Evolutionary conservation across 2,329 filamentous ascomycete species (phyloP).

Genomic region (Pestalotiopsis sp.): DNA sequence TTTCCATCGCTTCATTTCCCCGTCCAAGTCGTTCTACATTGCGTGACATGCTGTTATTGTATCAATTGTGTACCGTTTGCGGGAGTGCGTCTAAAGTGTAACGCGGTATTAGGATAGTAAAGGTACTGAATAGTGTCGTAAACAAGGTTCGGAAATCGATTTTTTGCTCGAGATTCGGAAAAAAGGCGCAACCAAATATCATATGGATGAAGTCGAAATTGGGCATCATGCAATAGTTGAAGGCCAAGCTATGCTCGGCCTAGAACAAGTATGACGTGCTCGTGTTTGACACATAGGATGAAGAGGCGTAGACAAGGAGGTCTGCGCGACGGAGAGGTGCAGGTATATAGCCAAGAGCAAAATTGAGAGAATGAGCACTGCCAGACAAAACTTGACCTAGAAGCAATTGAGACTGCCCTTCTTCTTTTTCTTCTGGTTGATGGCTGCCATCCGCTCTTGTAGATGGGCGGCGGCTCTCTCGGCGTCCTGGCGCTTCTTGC

Average conservation of each 20-base stretch:
- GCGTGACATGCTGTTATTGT: slow-evolving; percentile 3
- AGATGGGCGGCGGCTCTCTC: slow-evolving; percentile 87
- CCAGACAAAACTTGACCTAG: slow-evolving; percentile 50
- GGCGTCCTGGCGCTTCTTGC: slow-evolving; percentile 86
- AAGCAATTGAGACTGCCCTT: slow-evolving; percentile 98
- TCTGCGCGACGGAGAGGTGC: neutral
- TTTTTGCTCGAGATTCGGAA: neutral
- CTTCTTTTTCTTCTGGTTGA: slow-evolving; percentile 93
- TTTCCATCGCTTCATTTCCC: slow-evolving; percentile 9
- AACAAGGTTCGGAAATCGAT: neutral
- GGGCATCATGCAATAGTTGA: neutral
- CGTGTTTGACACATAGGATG: neutral
- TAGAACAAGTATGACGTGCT: neutral
- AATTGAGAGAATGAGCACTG: slow-evolving; percentile 18
- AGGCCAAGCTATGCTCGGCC: neutral
- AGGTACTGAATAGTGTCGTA: neutral
- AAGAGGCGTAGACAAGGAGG: neutral
- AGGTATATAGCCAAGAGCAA: slow-evolving; percentile 11
- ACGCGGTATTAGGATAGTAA: neutral
- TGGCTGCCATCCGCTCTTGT: slow-evolving; percentile 91
- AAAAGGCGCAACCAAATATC: neutral
- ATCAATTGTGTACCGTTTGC: neutral
- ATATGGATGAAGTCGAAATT: neutral
- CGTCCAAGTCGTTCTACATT: slow-evolving; percentile 5
- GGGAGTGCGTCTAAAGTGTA: neutral